Evolutionary conservation across 208 protist species (phyloP).

Genomic region (Trypanosoma rangeli): DNA sequence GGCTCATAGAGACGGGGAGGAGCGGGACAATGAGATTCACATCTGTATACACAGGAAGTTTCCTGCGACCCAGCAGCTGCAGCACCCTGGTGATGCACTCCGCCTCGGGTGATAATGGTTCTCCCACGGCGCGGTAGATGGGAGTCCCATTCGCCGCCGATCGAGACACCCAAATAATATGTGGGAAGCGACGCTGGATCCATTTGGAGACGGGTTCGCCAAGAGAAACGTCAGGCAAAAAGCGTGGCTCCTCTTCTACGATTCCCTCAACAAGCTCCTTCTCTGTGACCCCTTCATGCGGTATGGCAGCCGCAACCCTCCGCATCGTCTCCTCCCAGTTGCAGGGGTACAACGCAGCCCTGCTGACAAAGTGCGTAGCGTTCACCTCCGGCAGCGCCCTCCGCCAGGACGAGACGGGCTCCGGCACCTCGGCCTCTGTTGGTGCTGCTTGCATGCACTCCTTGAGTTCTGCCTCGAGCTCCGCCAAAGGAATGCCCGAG

Average conservation of each 20-base stretch:
- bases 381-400: conserved; percentile 19
- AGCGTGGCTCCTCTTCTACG: conserved; percentile 15
- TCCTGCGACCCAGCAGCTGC: conserved; percentile 42
- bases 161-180: conserved; percentile 48
- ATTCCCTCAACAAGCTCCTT: conserved; percentile 34
- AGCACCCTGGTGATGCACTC: conserved; percentile 35
- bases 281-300: conserved; percentile 70
- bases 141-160: conserved; percentile 51
- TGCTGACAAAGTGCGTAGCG: conserved; percentile 20
- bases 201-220: conserved; percentile 38
- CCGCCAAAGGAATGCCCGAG: conserved; percentile 26
- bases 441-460: conserved; percentile 7
- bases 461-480: conserved; percentile 24
- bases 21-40: conserved; percentile 40
- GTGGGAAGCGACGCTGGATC: conserved; percentile 39
- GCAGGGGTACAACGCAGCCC: conserved; percentile 29
- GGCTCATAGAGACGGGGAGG: conserved; percentile 32
- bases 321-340: conserved; percentile 50
- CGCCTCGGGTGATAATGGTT: conserved; percentile 13
- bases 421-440: not conserved
- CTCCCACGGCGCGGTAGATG: conserved; percentile 32
- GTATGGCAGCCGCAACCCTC: conserved; percentile 36
- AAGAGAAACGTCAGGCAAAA: conserved; percentile 23
- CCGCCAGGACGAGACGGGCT: conserved; percentile 6
- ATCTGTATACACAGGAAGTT: conserved; percentile 68